Percentiles rank a stretch among this genome's conserved stretches.
phyloP scores from a whole-genome alignment of 768 basidiomycete species.

The Tubosaeta brunneosetosa region DNA sequence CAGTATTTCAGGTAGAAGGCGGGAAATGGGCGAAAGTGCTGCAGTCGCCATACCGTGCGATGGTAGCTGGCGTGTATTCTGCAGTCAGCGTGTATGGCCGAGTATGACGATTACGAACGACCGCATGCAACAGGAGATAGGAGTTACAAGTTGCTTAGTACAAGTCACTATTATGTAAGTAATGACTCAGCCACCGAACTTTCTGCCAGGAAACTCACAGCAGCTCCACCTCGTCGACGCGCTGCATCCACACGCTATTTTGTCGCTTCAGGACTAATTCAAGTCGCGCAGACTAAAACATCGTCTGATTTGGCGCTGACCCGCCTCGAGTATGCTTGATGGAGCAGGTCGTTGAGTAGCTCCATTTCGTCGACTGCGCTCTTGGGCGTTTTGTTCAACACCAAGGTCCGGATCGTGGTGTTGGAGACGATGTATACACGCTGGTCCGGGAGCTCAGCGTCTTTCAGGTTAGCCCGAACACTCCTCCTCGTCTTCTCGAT shows the following conservation, averaged over 20 bases:
- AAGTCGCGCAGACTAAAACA: not conserved
- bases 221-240: too few species aligned
- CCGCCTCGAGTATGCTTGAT: not conserved
- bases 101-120: too few species aligned
- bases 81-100: too few species aligned
- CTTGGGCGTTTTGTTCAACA: slow-evolving; percentile 12
- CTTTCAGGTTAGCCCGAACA: slow-evolving; percentile 15
- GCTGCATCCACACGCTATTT: not conserved
- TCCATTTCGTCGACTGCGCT: slow-evolving; percentile 22
- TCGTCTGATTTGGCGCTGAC: not conserved
- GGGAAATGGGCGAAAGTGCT: too few species aligned
- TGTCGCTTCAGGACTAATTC: not conserved
- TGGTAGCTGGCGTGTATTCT: too few species aligned
- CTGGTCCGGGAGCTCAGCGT: slow-evolving; percentile 18
- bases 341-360: slow-evolving; percentile 3
- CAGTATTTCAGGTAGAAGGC: too few species aligned
- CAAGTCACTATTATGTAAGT: too few species aligned
- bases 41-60: too few species aligned
- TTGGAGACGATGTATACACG: slow-evolving; percentile 28
- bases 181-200: too few species aligned
- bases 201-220: too few species aligned
- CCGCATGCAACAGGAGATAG: too few species aligned
- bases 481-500: slow-evolving; percentile 19
- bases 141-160: too few species aligned
- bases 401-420: slow-evolving; percentile 9